Evolutionary conservation across 805 yeast species (phyloP).

Genomic region (Metschnikowia shivogae): DNA sequence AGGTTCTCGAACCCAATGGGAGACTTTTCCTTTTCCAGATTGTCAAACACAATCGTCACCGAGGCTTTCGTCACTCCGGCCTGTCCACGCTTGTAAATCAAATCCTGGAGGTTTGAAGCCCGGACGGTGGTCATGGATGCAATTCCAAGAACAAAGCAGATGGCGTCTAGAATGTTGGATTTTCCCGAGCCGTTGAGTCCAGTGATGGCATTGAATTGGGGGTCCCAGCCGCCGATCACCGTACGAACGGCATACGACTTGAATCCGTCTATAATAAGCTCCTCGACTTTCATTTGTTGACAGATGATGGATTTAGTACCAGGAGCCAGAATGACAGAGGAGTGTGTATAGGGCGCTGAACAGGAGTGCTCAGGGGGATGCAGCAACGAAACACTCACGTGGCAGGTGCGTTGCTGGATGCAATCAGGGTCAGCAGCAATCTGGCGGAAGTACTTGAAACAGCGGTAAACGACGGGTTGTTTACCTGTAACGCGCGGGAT

Average conservation of each 20-base stretch:
- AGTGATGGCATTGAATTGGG: slow-evolving; percentile 94
- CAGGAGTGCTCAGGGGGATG: no score
- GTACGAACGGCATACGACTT: slow-evolving; percentile 97
- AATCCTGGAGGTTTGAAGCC: slow-evolving; percentile 88
- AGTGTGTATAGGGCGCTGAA: no score
- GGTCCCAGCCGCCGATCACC: slow-evolving; percentile 92
- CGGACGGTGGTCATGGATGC: slow-evolving; percentile 92
- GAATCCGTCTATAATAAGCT: slow-evolving; percentile 93
- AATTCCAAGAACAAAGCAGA: slow-evolving; percentile 96
- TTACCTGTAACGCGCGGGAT: no score
- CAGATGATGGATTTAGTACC: no score
- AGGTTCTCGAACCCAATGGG: slow-evolving; percentile 86
- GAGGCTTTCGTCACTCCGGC: slow-evolving; percentile 97
- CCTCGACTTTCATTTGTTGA: slow-evolving; percentile 79
- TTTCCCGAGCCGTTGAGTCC: slow-evolving; percentile 98
- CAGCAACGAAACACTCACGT: no score
- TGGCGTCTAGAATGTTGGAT: slow-evolving; percentile 93
- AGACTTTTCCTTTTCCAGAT: slow-evolving; percentile 64
- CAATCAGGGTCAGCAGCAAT: no score
- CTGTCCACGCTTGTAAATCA: slow-evolving; percentile 95
- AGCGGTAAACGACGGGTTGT: no score
- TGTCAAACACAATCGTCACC: slow-evolving; percentile 93
- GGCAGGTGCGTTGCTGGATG: no score
- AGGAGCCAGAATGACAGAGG: no score
- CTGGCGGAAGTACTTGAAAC: no score